Base-by-base conservation (phyloP, 129 eudicot species). In the Silybum marianum region DNA sequence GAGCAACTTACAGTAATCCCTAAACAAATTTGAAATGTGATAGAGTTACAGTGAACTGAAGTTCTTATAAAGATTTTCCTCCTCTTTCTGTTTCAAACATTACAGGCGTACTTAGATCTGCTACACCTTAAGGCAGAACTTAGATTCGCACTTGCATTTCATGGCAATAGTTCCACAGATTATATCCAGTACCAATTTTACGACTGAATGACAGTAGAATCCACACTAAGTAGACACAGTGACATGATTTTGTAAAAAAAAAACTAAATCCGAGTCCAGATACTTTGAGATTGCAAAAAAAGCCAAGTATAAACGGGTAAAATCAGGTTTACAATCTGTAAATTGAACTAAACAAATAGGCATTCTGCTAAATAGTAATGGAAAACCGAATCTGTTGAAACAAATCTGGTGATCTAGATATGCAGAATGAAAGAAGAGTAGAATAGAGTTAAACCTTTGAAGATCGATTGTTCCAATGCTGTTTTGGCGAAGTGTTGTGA, bases 341-440 rank as follows among this genome's bases (percentile, higher is more conserved):
- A 71, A 82, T 69, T 74, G 8, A 34, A 74, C 21, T 46, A 32
- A 16, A 74, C 63, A 80, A 42, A 58, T 10, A 38, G 12, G 22
- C 85, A 81, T 46, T 81, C 80, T 46, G 46, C 44, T 75, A 46
- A 46, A 46, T 6, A 58, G 30, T 46, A 75, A 67, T 18, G 80
- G 18, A 82, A 75, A 81, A 75, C 75, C 66, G n/a, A 74, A 32
- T 65, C 80, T 28, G 16, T 73, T 65, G 26, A 65, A 73, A 44
- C 62, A 81, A 76, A 81, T 73, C 74, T 81, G 84, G 79, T 65
- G 84, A 81, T 81, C 84, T 65, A 65, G 34, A 73, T 73, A 72
- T 2, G 32, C 60, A 30, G 6, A 44, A 69, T 9, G 28, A 30
- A 12, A 28, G 10, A 58, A 32, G 36, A 67, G 84, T 63, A 62